Evolutionary conservation across 1,284 basidiomycete genomes (phyloP).

Genomic region (Papiliotrema nemorosa): DNA sequence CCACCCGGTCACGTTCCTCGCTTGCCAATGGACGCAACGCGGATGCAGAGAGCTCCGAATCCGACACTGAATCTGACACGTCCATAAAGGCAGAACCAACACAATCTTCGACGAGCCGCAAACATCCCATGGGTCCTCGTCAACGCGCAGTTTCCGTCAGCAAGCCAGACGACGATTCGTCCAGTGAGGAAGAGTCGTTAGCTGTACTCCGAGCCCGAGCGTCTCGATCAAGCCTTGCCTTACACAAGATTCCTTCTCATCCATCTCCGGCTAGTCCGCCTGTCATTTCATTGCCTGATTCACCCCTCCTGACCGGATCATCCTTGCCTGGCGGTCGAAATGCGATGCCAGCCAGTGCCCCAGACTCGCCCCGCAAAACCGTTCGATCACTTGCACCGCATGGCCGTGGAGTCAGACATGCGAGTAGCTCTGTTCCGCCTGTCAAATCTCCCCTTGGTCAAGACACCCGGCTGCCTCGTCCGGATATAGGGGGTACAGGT

Average conservation of each 20-base stretch:
- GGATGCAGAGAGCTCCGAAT: not conserved
- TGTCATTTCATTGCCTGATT: too few species aligned
- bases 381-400: too few species aligned
- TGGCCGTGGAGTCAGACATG: too few species aligned
- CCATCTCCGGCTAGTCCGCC: not conserved
- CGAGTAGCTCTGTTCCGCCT: too few species aligned
- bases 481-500: not conserved
- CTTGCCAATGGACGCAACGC: too few species aligned
- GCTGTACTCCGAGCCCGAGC: slow-evolving; percentile 9
- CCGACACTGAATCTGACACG: not conserved
- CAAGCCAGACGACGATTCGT: not conserved
- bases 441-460: too few species aligned
- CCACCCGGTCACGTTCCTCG: too few species aligned
- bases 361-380: too few species aligned
- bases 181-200: slow-evolving; percentile 18
- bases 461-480: too few species aligned
- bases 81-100: not conserved
- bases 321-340: too few species aligned
- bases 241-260: slow-evolving; percentile 4
- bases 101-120: not conserved
- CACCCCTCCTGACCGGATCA: too few species aligned
- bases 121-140: not conserved
- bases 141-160: not conserved
- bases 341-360: too few species aligned
- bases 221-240: slow-evolving; percentile 1